Percentiles rank a stretch among this genome's conserved stretches.
Evolutionary conservation across 352 stramenopile species (phyloP).

Genomic region (Globisporangium mamillatum): DNA sequence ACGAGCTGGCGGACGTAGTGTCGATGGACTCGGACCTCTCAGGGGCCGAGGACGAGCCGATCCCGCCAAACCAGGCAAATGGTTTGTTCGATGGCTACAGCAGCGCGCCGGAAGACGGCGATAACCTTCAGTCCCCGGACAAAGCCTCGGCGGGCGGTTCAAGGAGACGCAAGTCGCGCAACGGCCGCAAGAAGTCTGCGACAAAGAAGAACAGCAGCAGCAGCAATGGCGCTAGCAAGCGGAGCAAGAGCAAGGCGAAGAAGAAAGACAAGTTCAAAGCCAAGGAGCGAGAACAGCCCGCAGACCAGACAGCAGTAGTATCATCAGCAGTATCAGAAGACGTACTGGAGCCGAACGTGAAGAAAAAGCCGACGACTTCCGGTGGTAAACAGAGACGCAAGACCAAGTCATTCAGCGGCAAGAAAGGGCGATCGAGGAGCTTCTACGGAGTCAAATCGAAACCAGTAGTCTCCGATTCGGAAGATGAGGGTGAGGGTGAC

Average conservation of each 20-base stretch:
- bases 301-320: not conserved
- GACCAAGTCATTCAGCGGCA: conserved; percentile 6
- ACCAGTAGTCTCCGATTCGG: not conserved
- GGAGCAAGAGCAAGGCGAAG: conserved; percentile 11
- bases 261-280: not conserved
- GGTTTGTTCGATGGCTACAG: conserved; percentile 23
- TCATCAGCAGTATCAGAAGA: not conserved
- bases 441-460: not conserved
- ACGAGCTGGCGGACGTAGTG: conserved; percentile 11
- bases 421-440: conserved; percentile 10
- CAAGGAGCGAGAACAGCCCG: not conserved
- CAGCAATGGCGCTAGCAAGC: conserved; percentile 12
- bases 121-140: not conserved
- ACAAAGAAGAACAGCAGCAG: conserved; percentile 6
- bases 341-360: not conserved
- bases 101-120: conserved; percentile 29
- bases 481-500: not conserved
- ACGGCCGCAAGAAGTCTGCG: conserved; percentile 11
- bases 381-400: conserved; percentile 10
- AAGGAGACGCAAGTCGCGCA: conserved; percentile 6
- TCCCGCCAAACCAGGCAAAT: conserved; percentile 34
- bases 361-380: conserved; percentile 10
- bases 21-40: conserved; percentile 64
- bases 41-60: conserved; percentile 57
- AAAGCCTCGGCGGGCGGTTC: not conserved